Conservation (phyloP, 495 filamentous ascomycete species). For the Geopyxis carbonaria region DNA sequence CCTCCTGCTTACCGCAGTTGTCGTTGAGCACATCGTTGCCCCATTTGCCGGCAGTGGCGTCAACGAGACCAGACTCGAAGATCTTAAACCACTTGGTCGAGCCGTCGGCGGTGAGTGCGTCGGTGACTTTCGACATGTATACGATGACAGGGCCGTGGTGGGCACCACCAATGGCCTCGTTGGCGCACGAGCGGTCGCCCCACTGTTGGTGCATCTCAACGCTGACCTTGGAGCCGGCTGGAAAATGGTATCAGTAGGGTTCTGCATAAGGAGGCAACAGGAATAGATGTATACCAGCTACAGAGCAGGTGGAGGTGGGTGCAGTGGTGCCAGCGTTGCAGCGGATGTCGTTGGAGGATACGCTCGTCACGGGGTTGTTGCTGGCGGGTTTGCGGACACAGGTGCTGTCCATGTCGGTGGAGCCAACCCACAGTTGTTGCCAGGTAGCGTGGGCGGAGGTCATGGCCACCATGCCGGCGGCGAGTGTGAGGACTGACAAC, state of each 20-base stretch:
- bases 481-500: constrained; percentile 26
- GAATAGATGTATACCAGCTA: constrained; percentile 22
- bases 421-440: constrained; percentile 36
- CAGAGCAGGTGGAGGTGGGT: constrained; percentile 29
- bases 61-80: constrained; percentile 30
- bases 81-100: constrained; percentile 37
- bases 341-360: not conserved
- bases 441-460: constrained; percentile 34
- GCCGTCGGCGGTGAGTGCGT: constrained; percentile 31
- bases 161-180: constrained; percentile 35
- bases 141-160: constrained; percentile 38
- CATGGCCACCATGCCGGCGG: constrained; percentile 21
- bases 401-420: constrained; percentile 26
- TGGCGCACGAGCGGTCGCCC: constrained; percentile 29
- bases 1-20: constrained; percentile 32
- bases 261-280: constrained; percentile 16
- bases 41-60: constrained; percentile 25
- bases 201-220: constrained; percentile 37
- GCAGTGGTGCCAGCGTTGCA: constrained; percentile 17
- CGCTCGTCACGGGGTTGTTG: constrained; percentile 30
- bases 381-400: constrained; percentile 27
- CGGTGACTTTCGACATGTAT: constrained; percentile 37
- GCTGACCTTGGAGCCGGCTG: constrained; percentile 30
- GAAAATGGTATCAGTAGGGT: no score
- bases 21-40: constrained; percentile 31